Percentiles rank a stretch among this genome's conserved stretches.
These are phyloP conservation scores for Lentinula edodes DNA, from an alignment of 768 basidiomycete genomes.

Conservation along the genomic window DNA sequence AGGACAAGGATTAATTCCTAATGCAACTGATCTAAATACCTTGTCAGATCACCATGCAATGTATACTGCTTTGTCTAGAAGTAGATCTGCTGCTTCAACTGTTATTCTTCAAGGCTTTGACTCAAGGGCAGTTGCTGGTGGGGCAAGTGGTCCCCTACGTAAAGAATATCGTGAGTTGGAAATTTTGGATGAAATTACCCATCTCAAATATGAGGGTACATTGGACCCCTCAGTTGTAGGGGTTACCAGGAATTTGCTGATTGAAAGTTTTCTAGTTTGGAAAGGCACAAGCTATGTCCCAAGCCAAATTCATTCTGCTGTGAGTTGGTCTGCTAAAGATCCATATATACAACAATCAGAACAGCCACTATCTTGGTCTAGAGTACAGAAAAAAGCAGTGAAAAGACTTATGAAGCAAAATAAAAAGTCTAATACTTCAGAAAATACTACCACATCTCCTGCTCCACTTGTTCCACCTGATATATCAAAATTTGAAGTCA, in stretches of 20 bases:
- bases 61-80: background rate
- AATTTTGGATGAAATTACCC: slow-evolving; percentile 20
- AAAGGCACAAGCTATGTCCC: background rate
- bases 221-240: background rate
- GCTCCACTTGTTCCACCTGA: too few species aligned
- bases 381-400: too few species aligned
- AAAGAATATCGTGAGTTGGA: slow-evolving; percentile 19
- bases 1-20: slow-evolving; percentile 21
- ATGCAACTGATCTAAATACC: slow-evolving; percentile 21
- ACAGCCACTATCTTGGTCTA: too few species aligned
- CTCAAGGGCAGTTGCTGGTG: slow-evolving; percentile 7
- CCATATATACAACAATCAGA: background rate
- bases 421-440: too few species aligned
- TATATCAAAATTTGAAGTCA: too few species aligned
- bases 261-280: background rate
- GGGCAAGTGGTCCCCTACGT: slow-evolving; percentile 7
- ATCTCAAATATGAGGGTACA: background rate
- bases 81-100: slow-evolving; percentile 16
- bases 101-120: slow-evolving; percentile 15
- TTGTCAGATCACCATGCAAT: slow-evolving; percentile 13
- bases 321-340: background rate
- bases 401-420: too few species aligned
- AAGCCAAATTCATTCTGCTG: background rate
- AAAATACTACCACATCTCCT: too few species aligned
- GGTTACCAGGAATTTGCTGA: background rate